Evolutionary conservation across 345 rosid species (phyloP).

Genomic region (Euphorbia tirucalli): DNA sequence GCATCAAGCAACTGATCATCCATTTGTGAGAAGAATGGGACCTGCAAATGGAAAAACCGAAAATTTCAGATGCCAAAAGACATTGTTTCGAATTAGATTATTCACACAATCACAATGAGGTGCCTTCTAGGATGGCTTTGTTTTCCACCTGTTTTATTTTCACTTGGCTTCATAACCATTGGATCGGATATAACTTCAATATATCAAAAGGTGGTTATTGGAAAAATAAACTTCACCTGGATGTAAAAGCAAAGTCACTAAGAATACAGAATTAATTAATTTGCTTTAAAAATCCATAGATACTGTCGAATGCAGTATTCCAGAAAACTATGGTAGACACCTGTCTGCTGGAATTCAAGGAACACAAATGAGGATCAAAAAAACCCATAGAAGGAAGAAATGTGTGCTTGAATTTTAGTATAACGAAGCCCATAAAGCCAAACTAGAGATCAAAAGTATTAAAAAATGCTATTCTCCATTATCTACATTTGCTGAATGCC

Average conservation of each 20-base stretch:
- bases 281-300: background rate
- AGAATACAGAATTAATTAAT: background rate
- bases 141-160: background rate
- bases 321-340: background rate
- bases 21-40: conserved; percentile 63
- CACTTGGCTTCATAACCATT: background rate
- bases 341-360: background rate
- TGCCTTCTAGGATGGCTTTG: background rate
- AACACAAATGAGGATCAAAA: background rate
- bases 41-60: conserved; percentile 30
- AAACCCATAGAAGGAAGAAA: background rate
- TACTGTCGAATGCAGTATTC: background rate
- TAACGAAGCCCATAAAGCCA: background rate
- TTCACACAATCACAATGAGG: background rate
- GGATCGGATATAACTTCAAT: background rate
- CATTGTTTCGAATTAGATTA: background rate
- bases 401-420: background rate
- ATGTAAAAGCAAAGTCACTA: background rate
- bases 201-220: background rate
- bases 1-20: conserved; percentile 67
- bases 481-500: background rate
- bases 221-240: background rate
- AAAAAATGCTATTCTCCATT: background rate
- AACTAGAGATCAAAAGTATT: background rate
- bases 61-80: background rate